Base-by-base conservation (phyloP, 2,329 filamentous ascomycete genomes). In the Curvularia verruculosa region DNA sequence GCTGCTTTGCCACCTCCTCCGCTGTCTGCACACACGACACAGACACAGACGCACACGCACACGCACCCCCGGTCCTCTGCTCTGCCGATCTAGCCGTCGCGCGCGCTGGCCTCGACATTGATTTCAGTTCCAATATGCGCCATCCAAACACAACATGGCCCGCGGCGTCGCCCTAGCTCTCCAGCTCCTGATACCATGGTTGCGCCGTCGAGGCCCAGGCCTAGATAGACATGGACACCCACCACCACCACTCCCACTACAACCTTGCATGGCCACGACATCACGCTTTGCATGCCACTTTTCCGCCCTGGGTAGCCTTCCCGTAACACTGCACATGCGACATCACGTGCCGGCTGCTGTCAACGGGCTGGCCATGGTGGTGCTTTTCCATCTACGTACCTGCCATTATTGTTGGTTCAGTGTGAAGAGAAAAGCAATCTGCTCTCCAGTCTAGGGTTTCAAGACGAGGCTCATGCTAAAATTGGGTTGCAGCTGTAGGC, bases 1-100 rank as follows among this genome's bases (percentile, higher is more conserved):
- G 34, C 56, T 61, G 55, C 60, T 62, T 49, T 61, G 63, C 63
- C 65, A 67, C 61, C 60, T 64, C 61, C 57, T 49, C 62, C 52
- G 53, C 40, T 26, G 40, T n/a, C 23, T 43, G 62, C 58, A 59
- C 58, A 59, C 58, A 59, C 59, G 58, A 64, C 60, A 49, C 50
- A 29, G 7, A 9, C 28, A n/a, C n/a, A n/a, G n/a, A n/a, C n/a
- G n/a, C n/a, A n/a, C n/a, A n/a, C n/a, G n/a, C n/a, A 34, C 31
- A 48, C 49, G 28, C 52, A 44, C n/a, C 36, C 21, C 47, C 49
- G 26, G 50, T 36, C 51, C 55, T 51, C 61, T 56, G 28, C 47
- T 44, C 54, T 61, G 63, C 63, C 64, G 58, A 52, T 53, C 37
- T 49, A 59, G 48, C 62, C 62, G 64, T 58, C 45, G 39, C 40